Base-by-base conservation (phyloP, 78 protist species). In the Anaeramoeba flamelloides region DNA sequence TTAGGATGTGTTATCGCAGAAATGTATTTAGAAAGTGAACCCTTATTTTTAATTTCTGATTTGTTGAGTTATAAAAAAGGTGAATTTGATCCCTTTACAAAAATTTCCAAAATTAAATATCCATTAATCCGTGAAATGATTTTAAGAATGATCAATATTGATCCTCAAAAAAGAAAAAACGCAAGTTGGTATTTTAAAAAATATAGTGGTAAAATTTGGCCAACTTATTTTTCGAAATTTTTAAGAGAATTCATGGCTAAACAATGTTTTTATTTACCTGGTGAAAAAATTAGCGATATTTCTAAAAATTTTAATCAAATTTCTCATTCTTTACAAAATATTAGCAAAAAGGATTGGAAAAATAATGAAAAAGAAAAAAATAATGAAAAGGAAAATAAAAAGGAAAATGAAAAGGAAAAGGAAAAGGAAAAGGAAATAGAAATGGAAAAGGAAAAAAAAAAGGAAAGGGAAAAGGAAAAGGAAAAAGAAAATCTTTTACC, bases 1-100 rank as follows among this genome's bases (percentile, higher is more conserved):
- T 69, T 84, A 3, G 93, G 92, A 32, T 78, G 69, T 34, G 79
- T 41, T 78, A 33, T 36, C 78, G 17, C 38, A 8, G 78, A 76
- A 36, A 76, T 76, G 38, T 76, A 22, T 53, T 17, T 53, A 26
- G 69, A 53, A 26, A 17, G 69, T 26, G 69, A 53, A 53, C 69
- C 69, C 8, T 17, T 53, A 26, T 53, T 53, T 53, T 17, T 26
- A 26, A 8, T 53, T 26, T 53, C 69, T 8, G 69, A 53, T 26
- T 53, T 53, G 17, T 17, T 53, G 34, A 53, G 69, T 53, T 53
- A 53, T 17, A 53, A 53, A 53, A 53, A 53, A 53, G 17, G 17
- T 8, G 69, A 53, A 53, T 53, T 26, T 17, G 69, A 53, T 53
- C 69, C 69, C 8, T 26, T 53, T 53, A 8, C 8, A 53, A 53